Evolutionary conservation across 2,329 filamentous ascomycete genomes (phyloP).

Genomic region (Nannizzia gypsea): DNA sequence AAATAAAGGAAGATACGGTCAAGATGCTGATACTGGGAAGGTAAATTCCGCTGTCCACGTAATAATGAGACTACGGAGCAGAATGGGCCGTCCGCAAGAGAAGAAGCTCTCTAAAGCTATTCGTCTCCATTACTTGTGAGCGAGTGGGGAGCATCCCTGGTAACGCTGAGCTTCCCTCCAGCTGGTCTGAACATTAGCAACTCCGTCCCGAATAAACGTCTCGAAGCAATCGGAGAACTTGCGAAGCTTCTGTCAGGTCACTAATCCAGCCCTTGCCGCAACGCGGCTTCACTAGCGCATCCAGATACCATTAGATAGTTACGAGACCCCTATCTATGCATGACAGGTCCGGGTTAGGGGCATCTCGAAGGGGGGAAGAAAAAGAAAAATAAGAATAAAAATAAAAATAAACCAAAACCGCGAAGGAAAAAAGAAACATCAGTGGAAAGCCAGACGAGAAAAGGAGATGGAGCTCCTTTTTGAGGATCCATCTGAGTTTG

Average conservation of each 20-base stretch:
- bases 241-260: slow-evolving; percentile 2
- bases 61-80: not conserved
- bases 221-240: not conserved
- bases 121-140: too few relatives aligned
- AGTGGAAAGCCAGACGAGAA: not conserved
- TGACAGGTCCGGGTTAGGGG: not conserved
- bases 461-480: not conserved
- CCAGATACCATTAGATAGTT: not conserved
- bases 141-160: not conserved
- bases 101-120: not conserved
- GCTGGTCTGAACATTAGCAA: not conserved
- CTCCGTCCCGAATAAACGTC: not conserved
- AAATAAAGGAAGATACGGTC: not conserved
- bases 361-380: too few relatives aligned
- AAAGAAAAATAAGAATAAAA: too few relatives aligned
- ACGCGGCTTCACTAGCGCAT: slow-evolving; percentile 1
- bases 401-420: not conserved
- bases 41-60: not conserved
- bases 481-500: not conserved
- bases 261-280: not conserved
- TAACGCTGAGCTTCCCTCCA: not conserved
- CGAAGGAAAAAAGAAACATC: not conserved
- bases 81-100: not conserved
- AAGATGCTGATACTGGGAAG: not conserved
- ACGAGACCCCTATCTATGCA: not conserved